A percentile compares a stretch with the other conserved stretches of the same genome.
phyloP scores from a whole-genome alignment of 345 rosid genomes.

The Sisymbrium irio region DNA sequence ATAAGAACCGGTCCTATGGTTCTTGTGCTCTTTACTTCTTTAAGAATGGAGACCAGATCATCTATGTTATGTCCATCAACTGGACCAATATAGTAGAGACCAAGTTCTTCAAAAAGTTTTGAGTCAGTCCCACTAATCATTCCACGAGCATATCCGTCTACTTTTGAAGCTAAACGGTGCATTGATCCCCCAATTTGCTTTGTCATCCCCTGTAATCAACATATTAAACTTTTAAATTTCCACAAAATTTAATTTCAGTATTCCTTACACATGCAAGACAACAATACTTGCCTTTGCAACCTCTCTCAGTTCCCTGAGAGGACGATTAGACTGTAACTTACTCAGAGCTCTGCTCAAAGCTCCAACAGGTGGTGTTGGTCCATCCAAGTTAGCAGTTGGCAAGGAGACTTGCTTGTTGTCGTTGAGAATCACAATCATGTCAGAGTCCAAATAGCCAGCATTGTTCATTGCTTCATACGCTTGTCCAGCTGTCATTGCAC shows the following conservation, averaged over 20 bases:
- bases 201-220: constrained; percentile 67
- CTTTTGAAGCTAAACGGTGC: constrained; percentile 93
- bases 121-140: constrained; percentile 95
- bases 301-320: constrained; percentile 89
- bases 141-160: constrained; percentile 95
- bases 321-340: constrained; percentile 80
- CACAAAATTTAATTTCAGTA: background rate
- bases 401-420: constrained; percentile 96
- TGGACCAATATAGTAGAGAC: constrained; percentile 95
- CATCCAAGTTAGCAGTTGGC: constrained; percentile 91
- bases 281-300: constrained; percentile 74
- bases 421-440: constrained; percentile 93
- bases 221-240: background rate
- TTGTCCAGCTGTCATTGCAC: constrained; percentile 99
- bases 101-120: constrained; percentile 92
- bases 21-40: constrained; percentile 87
- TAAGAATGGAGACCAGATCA: constrained; percentile 76
- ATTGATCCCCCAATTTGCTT: constrained; percentile 85
- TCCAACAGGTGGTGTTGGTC: constrained; percentile 95
- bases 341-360: constrained; percentile 97
- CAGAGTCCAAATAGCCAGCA: constrained; percentile 90
- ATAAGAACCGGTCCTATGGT: constrained; percentile 90
- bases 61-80: constrained; percentile 94
- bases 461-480: constrained; percentile 99
- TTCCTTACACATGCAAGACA: background rate